A percentile compares a stretch with the other conserved stretches of the same genome.
These are phyloP conservation scores for Fonsecaea pedrosoi DNA, from an alignment of 2,329 filamentous ascomycete genomes.

Conservation along the genomic window DNA sequence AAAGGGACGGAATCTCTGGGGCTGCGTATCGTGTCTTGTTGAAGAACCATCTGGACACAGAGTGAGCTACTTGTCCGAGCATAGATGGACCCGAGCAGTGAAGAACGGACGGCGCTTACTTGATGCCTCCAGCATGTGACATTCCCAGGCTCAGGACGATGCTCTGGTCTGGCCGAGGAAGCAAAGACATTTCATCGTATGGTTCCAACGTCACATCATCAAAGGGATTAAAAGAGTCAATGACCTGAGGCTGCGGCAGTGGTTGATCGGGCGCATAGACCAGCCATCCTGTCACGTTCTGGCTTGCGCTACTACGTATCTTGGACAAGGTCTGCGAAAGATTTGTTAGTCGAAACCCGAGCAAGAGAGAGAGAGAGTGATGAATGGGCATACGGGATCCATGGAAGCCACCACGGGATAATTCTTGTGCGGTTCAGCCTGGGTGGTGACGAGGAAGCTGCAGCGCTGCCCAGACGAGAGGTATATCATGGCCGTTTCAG, in stretches of 20 bases:
- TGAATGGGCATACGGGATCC: slow-evolving; percentile 10
- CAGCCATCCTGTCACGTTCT: slow-evolving; percentile 63
- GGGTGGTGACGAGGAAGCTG: slow-evolving; percentile 56
- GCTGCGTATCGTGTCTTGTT: slow-evolving; percentile 42
- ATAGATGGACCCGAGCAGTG: background rate
- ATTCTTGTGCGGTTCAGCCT: slow-evolving; percentile 63
- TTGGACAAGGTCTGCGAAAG: slow-evolving; percentile 14
- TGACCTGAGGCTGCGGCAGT: slow-evolving; percentile 57
- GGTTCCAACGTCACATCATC: slow-evolving; percentile 77
- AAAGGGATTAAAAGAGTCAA: slow-evolving; percentile 69
- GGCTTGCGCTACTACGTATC: slow-evolving; percentile 57
- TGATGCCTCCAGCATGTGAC: slow-evolving; percentile 65
- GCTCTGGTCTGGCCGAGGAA: slow-evolving; percentile 64
- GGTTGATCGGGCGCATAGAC: slow-evolving; percentile 59
- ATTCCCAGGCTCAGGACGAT: slow-evolving; percentile 70
- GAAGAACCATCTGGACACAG: slow-evolving; percentile 32
- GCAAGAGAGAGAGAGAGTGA: background rate
- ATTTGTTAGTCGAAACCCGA: background rate
- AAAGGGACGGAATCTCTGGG: slow-evolving; percentile 42
- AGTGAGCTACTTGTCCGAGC: slow-evolving; percentile 51
- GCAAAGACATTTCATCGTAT: slow-evolving; percentile 67
- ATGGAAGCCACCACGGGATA: slow-evolving; percentile 64
- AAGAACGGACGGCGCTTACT: slow-evolving; percentile 1
- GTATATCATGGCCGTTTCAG: slow-evolving; percentile 67
- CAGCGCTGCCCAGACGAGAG: slow-evolving; percentile 68